phyloP scores from a whole-genome alignment of 1,139 yeast species.

The Pichia sp. region DNA sequence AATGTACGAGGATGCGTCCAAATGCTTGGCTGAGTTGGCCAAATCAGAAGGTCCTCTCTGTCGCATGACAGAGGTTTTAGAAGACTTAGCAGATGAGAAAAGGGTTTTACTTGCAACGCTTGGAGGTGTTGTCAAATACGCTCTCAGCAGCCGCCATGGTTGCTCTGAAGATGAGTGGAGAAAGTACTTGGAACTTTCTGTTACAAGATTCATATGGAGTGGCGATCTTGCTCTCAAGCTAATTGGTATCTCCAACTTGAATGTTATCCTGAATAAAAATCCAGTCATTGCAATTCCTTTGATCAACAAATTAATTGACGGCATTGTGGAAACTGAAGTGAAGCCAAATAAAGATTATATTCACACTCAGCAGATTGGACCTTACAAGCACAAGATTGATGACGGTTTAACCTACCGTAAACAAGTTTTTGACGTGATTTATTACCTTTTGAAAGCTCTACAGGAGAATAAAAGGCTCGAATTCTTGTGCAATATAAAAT shows the following conservation, averaged over 20 bases:
- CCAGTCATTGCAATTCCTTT: slow-evolving; percentile 44
- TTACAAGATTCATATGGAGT: slow-evolving; percentile 22
- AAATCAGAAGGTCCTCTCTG: slow-evolving; percentile 14
- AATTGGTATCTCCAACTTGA: slow-evolving; percentile 50
- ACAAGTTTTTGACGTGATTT: slow-evolving; percentile 63
- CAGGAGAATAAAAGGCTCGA: slow-evolving; percentile 24
- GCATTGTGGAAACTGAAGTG: slow-evolving; percentile 46
- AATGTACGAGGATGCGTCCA: slow-evolving; percentile 29
- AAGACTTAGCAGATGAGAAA: neutral
- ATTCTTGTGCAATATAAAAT: slow-evolving; percentile 24
- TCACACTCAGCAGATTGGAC: slow-evolving; percentile 75
- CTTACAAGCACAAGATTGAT: slow-evolving; percentile 76
- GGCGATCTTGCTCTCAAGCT: slow-evolving; percentile 39
- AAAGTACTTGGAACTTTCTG: slow-evolving; percentile 19
- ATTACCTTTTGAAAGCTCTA: slow-evolving; percentile 37
- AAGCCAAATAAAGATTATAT: slow-evolving; percentile 50
- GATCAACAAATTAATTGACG: slow-evolving; percentile 44
- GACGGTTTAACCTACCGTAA: slow-evolving; percentile 73
- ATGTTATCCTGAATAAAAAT: slow-evolving; percentile 54
- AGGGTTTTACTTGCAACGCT: slow-evolving; percentile 11
- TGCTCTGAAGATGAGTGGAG: slow-evolving; percentile 16
- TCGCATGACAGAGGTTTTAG: slow-evolving; percentile 10
- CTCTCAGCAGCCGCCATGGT: too few relatives aligned
- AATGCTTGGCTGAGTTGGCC: slow-evolving; percentile 29
- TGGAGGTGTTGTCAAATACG: slow-evolving; percentile 23